Evolutionary conservation across 2,329 filamentous ascomycete genomes (phyloP).

Genomic region (Cercospora berteroae): DNA sequence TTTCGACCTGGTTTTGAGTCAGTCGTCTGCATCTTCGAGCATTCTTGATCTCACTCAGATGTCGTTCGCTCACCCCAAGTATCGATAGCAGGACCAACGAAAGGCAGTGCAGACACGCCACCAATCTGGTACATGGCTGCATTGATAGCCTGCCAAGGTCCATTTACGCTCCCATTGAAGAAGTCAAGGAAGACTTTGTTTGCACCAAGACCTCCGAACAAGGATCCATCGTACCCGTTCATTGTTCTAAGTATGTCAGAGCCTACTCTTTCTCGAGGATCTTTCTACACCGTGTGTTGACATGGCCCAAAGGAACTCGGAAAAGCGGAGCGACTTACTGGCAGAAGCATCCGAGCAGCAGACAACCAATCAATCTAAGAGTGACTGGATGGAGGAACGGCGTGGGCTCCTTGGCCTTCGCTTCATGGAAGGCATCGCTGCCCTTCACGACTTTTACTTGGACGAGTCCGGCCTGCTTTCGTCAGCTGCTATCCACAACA

Average conservation of each 20-base stretch:
- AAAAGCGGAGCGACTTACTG: slow-evolving; percentile 19
- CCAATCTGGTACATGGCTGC: slow-evolving; percentile 52
- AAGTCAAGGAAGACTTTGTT: slow-evolving; percentile 48
- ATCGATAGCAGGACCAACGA: slow-evolving; percentile 48
- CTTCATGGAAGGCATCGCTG: slow-evolving; percentile 56
- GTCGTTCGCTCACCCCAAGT: slow-evolving; percentile 41
- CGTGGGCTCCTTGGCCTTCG: slow-evolving; percentile 54
- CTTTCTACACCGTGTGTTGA: not conserved
- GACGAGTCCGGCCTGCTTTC: slow-evolving; percentile 7
- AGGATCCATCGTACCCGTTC: slow-evolving; percentile 59
- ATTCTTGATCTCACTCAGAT: not conserved
- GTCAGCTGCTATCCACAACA: not conserved
- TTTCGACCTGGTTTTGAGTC: slow-evolving; percentile 35
- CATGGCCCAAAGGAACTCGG: not conserved
- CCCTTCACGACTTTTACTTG: slow-evolving; percentile 45
- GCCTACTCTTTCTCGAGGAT: not conserved
- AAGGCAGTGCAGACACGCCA: slow-evolving; percentile 46
- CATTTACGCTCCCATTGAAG: slow-evolving; percentile 44
- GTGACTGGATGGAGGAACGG: slow-evolving; percentile 21
- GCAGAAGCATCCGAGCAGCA: slow-evolving; percentile 43
- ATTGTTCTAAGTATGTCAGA: not conserved
- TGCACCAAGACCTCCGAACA: slow-evolving; percentile 54
- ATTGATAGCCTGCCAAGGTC: slow-evolving; percentile 47
- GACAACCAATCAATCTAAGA: slow-evolving; percentile 27
- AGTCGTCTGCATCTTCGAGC: not conserved